phyloP scores from a whole-genome alignment of 768 basidiomycete genomes.

The Termitomyces titanicus region DNA sequence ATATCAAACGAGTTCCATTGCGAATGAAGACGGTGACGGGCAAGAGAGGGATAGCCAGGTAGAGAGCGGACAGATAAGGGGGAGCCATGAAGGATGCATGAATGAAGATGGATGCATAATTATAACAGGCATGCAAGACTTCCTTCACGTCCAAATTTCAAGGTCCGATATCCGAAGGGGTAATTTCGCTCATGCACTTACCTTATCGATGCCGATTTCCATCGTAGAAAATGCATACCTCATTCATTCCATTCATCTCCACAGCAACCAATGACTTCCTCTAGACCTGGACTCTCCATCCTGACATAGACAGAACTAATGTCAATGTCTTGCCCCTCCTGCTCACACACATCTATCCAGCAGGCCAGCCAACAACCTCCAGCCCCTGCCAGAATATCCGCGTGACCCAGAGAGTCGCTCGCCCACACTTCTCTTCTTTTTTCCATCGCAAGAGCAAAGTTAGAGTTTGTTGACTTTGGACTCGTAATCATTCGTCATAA shows the following conservation, averaged over 20 bases:
- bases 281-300: background rate
- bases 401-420: no score
- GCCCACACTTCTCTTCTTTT: no score
- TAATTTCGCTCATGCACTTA: background rate
- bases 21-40: constrained; percentile 5
- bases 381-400: no score
- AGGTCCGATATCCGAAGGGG: background rate
- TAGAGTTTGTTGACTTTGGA: no score
- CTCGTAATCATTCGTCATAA: no score
- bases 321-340: no score
- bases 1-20: background rate
- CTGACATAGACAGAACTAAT: background rate
- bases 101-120: background rate
- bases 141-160: background rate
- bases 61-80: constrained; percentile 3
- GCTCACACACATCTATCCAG: no score
- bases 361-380: no score
- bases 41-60: background rate
- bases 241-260: background rate
- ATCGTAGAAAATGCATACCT: background rate
- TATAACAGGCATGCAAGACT: background rate
- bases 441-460: no score
- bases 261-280: background rate
- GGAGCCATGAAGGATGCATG: constrained; percentile 1
- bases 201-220: background rate